A percentile compares a stretch with the other conserved stretches of the same genome.
These are phyloP conservation scores for Bodo saltans DNA, from an alignment of 78 protist genomes.

Conservation along the genomic window DNA sequence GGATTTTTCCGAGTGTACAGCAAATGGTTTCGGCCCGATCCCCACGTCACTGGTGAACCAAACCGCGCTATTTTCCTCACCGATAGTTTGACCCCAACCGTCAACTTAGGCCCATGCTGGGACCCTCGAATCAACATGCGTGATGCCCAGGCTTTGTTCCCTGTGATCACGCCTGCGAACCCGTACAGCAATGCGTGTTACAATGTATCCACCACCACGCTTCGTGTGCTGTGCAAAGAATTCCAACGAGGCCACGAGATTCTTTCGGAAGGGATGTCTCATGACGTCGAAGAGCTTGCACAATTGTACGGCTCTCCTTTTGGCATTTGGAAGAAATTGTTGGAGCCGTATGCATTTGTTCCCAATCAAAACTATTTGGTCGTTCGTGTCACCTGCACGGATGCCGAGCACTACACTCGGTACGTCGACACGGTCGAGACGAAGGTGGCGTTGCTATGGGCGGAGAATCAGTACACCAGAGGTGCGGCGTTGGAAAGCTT, in stretches of 20 bases:
- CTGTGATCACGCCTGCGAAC: constrained; percentile 92
- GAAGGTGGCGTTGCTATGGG: constrained; percentile 2
- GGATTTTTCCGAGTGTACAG: constrained; percentile 78
- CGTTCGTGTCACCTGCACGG: constrained; percentile 29
- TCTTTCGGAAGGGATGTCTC: background rate
- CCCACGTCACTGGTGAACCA: background rate
- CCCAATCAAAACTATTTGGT: constrained; percentile 26
- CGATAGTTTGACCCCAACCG: background rate
- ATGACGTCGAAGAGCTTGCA: background rate
- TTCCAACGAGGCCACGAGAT: constrained; percentile 72
- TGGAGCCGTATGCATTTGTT: constrained; percentile 68
- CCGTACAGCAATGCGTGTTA: constrained; percentile 92
- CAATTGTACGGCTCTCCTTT: constrained; percentile 4
- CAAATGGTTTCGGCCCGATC: constrained; percentile 60
- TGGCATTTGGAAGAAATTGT: constrained; percentile 40
- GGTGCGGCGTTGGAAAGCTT: background rate
- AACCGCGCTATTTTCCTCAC: background rate
- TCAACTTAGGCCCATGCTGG: constrained; percentile 53
- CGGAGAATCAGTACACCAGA: background rate
- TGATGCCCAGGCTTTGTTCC: constrained; percentile 73
- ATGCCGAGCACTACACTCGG: background rate
- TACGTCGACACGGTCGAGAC: constrained; percentile 34
- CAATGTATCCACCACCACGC: constrained; percentile 77
- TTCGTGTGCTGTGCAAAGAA: constrained; percentile 67
- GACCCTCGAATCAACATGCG: constrained; percentile 41